phyloP scores from a whole-genome alignment of 306 rosid genomes.

The Elaeagnus macrophylla region DNA sequence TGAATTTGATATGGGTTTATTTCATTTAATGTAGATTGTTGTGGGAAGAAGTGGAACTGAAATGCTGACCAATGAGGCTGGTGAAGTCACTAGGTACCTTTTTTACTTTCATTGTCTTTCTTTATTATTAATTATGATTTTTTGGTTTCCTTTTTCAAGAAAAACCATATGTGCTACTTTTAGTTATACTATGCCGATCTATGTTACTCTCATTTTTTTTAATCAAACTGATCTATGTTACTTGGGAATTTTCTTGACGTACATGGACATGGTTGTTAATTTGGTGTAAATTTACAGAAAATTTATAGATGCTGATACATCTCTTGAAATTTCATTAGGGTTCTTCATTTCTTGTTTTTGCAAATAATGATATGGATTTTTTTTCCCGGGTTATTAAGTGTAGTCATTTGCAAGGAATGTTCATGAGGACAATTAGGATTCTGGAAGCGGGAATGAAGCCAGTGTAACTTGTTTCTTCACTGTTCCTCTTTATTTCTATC shows the following conservation, averaged over 20 bases:
- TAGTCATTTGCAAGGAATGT: constrained; percentile 99
- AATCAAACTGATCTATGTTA: no score
- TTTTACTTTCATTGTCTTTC: not conserved
- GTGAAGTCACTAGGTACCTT: constrained; percentile 87
- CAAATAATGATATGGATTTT: constrained; percentile 21
- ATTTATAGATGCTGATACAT: no score
- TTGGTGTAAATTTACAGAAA: no score
- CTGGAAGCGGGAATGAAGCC: constrained; percentile 95
- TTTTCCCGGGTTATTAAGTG: constrained; percentile 8
- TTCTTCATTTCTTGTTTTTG: constrained; percentile 1
- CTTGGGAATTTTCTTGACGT: no score
- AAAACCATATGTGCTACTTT: not conserved
- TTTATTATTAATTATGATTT: no score
- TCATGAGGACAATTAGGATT: constrained; percentile 80
- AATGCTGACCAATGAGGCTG: constrained; percentile 93
- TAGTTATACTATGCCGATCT: constrained; percentile 1
- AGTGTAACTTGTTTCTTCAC: constrained; percentile 36
- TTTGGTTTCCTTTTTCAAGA: no score
- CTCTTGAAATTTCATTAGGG: no score
- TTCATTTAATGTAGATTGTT: constrained; percentile 58
- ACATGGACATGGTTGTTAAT: no score
- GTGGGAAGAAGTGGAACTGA: constrained; percentile 95
- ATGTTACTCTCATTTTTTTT: not conserved
- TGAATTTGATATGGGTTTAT: constrained; percentile 13
- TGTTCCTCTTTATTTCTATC: not conserved